Evolutionary conservation across 495 filamentous ascomycete species (phyloP).

Genomic region (Tricharina praecox): DNA sequence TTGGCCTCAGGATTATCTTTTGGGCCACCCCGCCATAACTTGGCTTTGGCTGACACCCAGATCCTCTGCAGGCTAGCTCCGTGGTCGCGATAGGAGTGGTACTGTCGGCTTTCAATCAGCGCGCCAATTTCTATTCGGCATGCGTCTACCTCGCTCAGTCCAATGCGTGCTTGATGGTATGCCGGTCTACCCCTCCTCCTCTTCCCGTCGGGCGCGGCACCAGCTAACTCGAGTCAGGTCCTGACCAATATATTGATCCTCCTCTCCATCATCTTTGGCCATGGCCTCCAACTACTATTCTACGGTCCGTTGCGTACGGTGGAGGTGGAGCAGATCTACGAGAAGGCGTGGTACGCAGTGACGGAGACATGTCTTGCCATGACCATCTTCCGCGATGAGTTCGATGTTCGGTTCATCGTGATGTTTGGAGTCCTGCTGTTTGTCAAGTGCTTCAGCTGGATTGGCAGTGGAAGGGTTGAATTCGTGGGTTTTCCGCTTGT

Average conservation of each 20-base stretch:
- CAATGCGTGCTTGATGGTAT: slow-evolving; percentile 82
- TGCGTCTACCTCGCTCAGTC: slow-evolving; percentile 92
- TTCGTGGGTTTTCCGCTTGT: slow-evolving; percentile 33
- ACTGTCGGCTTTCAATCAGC: slow-evolving; percentile 77
- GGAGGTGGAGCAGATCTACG: slow-evolving; percentile 91
- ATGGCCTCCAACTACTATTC: slow-evolving; percentile 73
- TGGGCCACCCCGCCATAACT: slow-evolving; percentile 3
- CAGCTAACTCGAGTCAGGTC: slow-evolving; percentile 37
- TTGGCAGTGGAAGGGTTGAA: slow-evolving; percentile 86
- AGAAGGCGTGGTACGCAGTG: slow-evolving; percentile 92
- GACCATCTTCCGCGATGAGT: slow-evolving; percentile 95
- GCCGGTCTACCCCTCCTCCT: slow-evolving; percentile 20
- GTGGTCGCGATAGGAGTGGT: slow-evolving; percentile 67
- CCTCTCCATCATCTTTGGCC: slow-evolving; percentile 54
- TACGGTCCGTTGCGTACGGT: slow-evolving; percentile 83
- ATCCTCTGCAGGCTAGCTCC: slow-evolving; percentile 42
- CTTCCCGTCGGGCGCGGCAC: slow-evolving; percentile 3
- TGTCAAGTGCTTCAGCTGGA: slow-evolving; percentile 96
- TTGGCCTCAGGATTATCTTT: slow-evolving; percentile 10
- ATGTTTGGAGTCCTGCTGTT: slow-evolving; percentile 91
- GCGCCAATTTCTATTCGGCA: slow-evolving; percentile 93
- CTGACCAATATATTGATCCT: slow-evolving; percentile 76
- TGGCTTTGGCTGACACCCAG: neutral
- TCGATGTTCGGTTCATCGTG: slow-evolving; percentile 81
- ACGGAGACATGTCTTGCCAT: slow-evolving; percentile 94